phyloP scores from a whole-genome alignment of 352 stramenopile genomes.

The Phytophthora brassicae region DNA sequence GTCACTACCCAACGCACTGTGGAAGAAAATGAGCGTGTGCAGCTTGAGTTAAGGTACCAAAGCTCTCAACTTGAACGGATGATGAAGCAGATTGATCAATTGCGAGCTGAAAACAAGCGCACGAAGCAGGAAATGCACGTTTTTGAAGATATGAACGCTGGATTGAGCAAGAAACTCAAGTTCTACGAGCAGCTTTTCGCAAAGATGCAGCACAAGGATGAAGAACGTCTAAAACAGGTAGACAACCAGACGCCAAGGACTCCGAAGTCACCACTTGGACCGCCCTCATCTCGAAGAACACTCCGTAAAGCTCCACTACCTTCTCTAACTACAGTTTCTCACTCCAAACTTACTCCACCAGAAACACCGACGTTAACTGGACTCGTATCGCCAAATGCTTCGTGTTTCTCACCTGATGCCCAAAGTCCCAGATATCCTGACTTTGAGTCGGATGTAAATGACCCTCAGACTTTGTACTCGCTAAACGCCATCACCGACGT shows the following conservation, averaged over 20 bases:
- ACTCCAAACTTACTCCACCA: slow-evolving; percentile 13
- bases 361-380: slow-evolving; percentile 17
- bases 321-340: slow-evolving; percentile 18
- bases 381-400: slow-evolving; percentile 15
- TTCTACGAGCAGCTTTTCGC: slow-evolving; percentile 72
- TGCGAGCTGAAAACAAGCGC: slow-evolving; percentile 40
- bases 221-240: slow-evolving; percentile 22
- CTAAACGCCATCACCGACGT: slow-evolving; percentile 40
- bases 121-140: slow-evolving; percentile 51
- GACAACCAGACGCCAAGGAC: slow-evolving; percentile 20
- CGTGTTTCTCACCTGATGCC: slow-evolving; percentile 21
- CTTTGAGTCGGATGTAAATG: slow-evolving; percentile 12
- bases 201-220: slow-evolving; percentile 61
- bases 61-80: slow-evolving; percentile 57
- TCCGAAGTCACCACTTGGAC: slow-evolving; percentile 8
- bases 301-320: slow-evolving; percentile 44
- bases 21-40: slow-evolving; percentile 63
- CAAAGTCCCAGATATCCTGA: slow-evolving; percentile 27
- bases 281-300: slow-evolving; percentile 12
- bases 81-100: slow-evolving; percentile 48
- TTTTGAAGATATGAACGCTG: slow-evolving; percentile 64
- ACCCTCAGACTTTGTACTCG: slow-evolving; percentile 25
- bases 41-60: slow-evolving; percentile 65
- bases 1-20: slow-evolving; percentile 63
- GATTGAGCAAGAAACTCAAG: slow-evolving; percentile 57